Conservation (phyloP, 345 rosid species). For the Salix udensis region DNA sequence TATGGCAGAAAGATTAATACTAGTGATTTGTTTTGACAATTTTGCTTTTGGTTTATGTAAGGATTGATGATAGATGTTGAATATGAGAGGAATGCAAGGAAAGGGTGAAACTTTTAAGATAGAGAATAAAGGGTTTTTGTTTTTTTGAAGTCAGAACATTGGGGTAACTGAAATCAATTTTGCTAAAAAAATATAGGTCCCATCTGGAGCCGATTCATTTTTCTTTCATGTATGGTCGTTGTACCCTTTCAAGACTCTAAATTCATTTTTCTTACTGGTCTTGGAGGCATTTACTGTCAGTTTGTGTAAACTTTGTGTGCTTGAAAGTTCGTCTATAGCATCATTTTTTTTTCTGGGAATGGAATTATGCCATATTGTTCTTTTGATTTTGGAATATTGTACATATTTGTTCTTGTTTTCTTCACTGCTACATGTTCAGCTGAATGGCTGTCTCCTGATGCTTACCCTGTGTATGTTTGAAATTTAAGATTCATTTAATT, state of each 20-base stretch:
- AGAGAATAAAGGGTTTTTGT: not conserved
- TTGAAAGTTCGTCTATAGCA: not conserved
- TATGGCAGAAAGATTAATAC: not conserved
- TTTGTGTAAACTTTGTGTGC: not conserved
- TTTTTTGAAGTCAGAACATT: not conserved
- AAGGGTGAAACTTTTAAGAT: not conserved
- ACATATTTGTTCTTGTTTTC: not conserved
- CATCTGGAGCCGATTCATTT: not conserved
- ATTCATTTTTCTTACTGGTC: not conserved
- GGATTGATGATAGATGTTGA: not conserved
- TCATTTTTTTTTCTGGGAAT: not conserved
- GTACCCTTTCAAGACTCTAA: not conserved
- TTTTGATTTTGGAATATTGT: not conserved
- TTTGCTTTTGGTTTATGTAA: not conserved
- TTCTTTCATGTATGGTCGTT: not conserved
- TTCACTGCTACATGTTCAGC: not conserved
- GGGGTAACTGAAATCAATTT: not conserved
- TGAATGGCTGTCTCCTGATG: not conserved
- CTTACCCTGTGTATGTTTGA: no score
- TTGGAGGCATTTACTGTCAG: not conserved
- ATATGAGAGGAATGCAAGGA: not conserved
- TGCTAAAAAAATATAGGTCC: not conserved
- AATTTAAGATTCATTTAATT: not conserved
- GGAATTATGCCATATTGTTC: not conserved
- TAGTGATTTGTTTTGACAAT: not conserved